These are phyloP conservation scores for Davidsoniella virescens DNA, from an alignment of 2,329 filamentous ascomycete genomes.

Conservation along the genomic window DNA sequence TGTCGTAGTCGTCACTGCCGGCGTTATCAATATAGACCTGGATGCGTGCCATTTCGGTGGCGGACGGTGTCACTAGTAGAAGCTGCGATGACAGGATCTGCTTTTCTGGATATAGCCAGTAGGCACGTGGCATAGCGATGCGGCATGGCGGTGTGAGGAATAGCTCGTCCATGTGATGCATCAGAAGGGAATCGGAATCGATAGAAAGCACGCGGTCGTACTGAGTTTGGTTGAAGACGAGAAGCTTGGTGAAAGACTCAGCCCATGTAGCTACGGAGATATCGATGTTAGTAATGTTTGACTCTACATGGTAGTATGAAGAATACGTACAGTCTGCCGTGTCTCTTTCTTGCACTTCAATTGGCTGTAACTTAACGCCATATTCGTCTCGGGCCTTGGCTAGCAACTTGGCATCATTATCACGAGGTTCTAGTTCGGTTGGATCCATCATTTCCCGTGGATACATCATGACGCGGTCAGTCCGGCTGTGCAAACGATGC, in stretches of 20 bases:
- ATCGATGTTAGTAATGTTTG: too few relatives aligned
- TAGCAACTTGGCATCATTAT: conserved; percentile 19
- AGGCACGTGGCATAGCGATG: conserved; percentile 51
- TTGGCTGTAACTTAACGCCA: conserved; percentile 24
- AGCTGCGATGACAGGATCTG: conserved; percentile 43
- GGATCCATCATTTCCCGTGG: conserved; percentile 21
- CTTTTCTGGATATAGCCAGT: conserved; percentile 41
- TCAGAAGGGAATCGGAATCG: conserved; percentile 44
- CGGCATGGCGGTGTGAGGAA: conserved; percentile 45
- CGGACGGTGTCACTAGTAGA: conserved; percentile 44
- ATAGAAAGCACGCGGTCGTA: conserved; percentile 34
- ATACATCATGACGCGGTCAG: conserved; percentile 28
- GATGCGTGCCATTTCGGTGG: conserved; percentile 28
- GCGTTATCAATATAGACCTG: conserved; percentile 15
- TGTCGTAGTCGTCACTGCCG: conserved; percentile 36
- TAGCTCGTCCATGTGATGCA: conserved; percentile 48
- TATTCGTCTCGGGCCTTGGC: conserved; percentile 25
- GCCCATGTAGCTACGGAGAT: conserved; percentile 40
- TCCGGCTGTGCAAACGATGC: conserved; percentile 23
- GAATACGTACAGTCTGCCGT: conserved; percentile 20
- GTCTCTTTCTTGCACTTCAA: conserved; percentile 22
- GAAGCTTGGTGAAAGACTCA: conserved; percentile 48
- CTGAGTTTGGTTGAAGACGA: conserved; percentile 49
- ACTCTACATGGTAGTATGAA: background rate
- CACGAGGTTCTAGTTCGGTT: conserved; percentile 16